Conservation (phyloP, 768 basidiomycete genomes). For the Leccinellum luteum region DNA sequence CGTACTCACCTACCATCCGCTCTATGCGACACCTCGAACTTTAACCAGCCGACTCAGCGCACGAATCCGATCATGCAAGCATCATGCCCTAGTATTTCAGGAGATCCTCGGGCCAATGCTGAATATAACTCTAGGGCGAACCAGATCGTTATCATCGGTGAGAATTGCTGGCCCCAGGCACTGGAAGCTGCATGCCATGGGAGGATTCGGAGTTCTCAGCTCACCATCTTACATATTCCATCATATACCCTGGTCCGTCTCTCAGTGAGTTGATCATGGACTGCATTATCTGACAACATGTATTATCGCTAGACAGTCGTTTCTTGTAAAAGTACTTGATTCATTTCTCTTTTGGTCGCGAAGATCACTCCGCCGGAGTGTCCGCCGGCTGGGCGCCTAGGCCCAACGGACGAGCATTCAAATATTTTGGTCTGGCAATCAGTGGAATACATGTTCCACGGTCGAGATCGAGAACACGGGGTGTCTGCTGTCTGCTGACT, state of each 20-base stretch:
- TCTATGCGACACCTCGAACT: not conserved
- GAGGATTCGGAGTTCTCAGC: no score
- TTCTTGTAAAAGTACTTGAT: no score
- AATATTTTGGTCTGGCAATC: no score
- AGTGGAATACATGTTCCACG: not conserved
- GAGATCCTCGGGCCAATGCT: not conserved
- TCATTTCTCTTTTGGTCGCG: no score
- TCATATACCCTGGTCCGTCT: not conserved
- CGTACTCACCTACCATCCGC: not conserved
- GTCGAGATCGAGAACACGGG: not conserved
- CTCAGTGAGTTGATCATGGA: not conserved
- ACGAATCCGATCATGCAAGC: not conserved
- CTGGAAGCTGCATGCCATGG: no score
- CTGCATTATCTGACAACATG: not conserved
- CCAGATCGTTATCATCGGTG: not conserved
- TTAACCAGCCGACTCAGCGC: not conserved
- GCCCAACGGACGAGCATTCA: no score
- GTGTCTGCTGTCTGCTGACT: not conserved
- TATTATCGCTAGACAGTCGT: no score
- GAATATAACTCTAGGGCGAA: not conserved
- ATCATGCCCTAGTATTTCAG: not conserved
- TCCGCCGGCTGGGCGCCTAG: no score
- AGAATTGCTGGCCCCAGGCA: no score
- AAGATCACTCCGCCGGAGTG: no score
- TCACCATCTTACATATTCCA: not conserved